Evolutionary conservation across 495 filamentous ascomycete species (phyloP).

Genomic region (Staphylotrichum longicolle): DNA sequence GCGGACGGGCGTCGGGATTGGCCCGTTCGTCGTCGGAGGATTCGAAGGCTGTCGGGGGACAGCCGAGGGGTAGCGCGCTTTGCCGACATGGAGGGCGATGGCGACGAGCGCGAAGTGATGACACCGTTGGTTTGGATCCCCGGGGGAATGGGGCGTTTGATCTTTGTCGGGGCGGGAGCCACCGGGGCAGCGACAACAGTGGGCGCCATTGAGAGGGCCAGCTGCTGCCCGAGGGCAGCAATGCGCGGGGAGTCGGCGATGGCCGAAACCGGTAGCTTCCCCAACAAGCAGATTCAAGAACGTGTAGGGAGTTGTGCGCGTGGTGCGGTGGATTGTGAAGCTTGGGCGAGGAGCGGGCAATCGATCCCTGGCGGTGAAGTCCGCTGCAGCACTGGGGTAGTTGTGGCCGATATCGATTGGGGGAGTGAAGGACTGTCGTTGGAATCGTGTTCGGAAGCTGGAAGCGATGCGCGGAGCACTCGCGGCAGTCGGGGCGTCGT

Average conservation of each 20-base stretch:
- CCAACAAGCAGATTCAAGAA: too few relatives aligned
- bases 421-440: too few relatives aligned
- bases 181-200: conserved; percentile 51
- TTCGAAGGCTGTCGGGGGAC: conserved; percentile 38
- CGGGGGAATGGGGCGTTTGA: conserved; percentile 70
- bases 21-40: conserved; percentile 39
- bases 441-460: too few relatives aligned
- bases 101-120: conserved; percentile 59
- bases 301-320: neutral
- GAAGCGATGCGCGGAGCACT: neutral
- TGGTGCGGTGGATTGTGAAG: too few relatives aligned
- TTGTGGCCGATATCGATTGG: too few relatives aligned
- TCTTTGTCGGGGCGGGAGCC: conserved; percentile 60
- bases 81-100: conserved; percentile 63
- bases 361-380: too few relatives aligned
- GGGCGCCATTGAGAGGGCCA: conserved; percentile 40
- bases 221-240: conserved; percentile 20
- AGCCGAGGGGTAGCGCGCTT: conserved; percentile 56
- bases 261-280: neutral
- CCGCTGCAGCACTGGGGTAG: too few relatives aligned
- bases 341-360: too few relatives aligned
- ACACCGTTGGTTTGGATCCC: conserved; percentile 68
- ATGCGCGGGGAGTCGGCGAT: neutral
- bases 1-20: conserved; percentile 43
- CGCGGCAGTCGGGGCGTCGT: too few relatives aligned